A percentile compares a stretch with the other conserved stretches of the same genome.
Evolutionary conservation across 2,329 filamentous ascomycete genomes (phyloP).

Genomic region (Furcasterigmium furcatum): DNA sequence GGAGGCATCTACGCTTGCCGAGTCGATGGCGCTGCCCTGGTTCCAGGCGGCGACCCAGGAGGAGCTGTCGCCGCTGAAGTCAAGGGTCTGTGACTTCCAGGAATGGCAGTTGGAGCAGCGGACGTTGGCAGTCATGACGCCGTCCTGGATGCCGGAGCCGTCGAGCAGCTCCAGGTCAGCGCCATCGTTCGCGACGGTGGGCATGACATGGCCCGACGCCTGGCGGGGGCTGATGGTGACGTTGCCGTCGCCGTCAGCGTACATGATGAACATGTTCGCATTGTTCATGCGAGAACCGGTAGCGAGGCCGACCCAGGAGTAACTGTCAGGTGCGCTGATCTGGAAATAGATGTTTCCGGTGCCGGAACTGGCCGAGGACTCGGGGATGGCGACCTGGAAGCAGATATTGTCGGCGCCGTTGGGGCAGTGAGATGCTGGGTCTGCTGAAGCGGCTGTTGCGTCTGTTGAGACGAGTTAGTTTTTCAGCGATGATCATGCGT

Average conservation of each 20-base stretch:
- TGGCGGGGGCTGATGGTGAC: constrained; percentile 58
- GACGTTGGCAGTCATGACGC: constrained; percentile 58
- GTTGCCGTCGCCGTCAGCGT: constrained; percentile 54
- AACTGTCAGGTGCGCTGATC: constrained; percentile 47
- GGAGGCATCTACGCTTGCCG: constrained; percentile 29
- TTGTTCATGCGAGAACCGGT: constrained; percentile 52
- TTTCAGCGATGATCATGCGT: not conserved
- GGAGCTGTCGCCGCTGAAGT: constrained; percentile 33
- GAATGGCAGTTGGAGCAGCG: constrained; percentile 48
- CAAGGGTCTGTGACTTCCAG: constrained; percentile 39
- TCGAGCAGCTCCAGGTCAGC: constrained; percentile 49
- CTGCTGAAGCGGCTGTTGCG: constrained; percentile 23
- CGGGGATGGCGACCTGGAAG: constrained; percentile 53
- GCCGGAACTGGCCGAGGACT: constrained; percentile 40
- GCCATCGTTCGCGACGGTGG: constrained; percentile 37
- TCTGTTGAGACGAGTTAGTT: constrained; percentile 6
- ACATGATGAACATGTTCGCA: constrained; percentile 61
- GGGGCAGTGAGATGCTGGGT: constrained; percentile 35
- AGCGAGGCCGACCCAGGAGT: constrained; percentile 56
- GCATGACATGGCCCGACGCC: constrained; percentile 44
- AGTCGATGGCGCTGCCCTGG: constrained; percentile 40
- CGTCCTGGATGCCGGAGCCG: constrained; percentile 52
- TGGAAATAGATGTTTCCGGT: constrained; percentile 60
- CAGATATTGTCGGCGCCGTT: constrained; percentile 38
- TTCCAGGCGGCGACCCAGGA: constrained; percentile 56